Base-by-base conservation (phyloP, 1,284 basidiomycete species). In the Cryptococcus sp. region DNA sequence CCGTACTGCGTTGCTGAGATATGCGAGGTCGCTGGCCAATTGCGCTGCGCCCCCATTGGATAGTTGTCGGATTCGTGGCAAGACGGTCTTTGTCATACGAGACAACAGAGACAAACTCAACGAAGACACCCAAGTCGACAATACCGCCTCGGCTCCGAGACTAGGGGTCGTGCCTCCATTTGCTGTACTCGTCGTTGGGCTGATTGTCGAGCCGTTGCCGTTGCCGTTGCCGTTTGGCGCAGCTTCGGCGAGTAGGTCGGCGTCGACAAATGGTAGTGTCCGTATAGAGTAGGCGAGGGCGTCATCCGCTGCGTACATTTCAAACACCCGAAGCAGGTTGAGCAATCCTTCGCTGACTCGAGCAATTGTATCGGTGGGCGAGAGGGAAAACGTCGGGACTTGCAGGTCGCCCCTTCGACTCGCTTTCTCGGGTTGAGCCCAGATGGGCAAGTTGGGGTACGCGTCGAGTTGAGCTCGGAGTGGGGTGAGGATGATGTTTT, bases 381-480 rank as follows among this genome's bases (percentile, higher is more conserved):
- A 89, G 14, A 93, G 78, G 1, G 91, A 95, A 73, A 98, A 98
- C 4, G 82, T 87, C 2, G 94, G 94, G n/a, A 97, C 82, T 33
- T 81, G 78, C 23, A 91, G 77, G 51, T 89, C 86, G 71, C 52
- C 76, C 11, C 63, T 59, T 14, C 57, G 51, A n/a, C 54, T 53
- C 22, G 59, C 46, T 48, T 68, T 70, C 39, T 69, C 66, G 11
- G 66, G 51, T 59, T 74, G 75, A 4, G 78, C 74, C 91, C 92
- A 97, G 12, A 82, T 68, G 0, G 86, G 60, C 0, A 84, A 77
- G 0, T 79, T 72, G 0, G 89, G 75, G 66, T 97, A 98, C 0
- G 77, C 69, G 7, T 79, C 72, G 31, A 98, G 81, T 52, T 87
- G 83, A 23, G 80, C 78, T 33, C 83, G 77, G n/a, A 97, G 77